A percentile compares a stretch with the other conserved stretches of the same genome.
Evolutionary conservation across 2,329 filamentous ascomycete genomes (phyloP).

Genomic region (Fusarium sp.): DNA sequence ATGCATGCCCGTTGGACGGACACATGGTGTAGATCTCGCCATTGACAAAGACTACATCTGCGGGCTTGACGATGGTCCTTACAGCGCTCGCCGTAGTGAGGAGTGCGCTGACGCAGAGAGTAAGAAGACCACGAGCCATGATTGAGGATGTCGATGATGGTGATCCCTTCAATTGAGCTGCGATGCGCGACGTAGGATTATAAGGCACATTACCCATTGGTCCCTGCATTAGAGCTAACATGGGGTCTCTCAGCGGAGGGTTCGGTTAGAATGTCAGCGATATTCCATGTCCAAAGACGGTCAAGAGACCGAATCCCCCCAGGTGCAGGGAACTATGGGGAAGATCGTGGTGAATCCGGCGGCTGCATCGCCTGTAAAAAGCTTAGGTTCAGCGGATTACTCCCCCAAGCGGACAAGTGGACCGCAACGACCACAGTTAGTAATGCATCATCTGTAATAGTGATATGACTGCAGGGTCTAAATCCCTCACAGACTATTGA

Average conservation of each 20-base stretch:
- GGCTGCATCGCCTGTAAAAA: constrained; percentile 13
- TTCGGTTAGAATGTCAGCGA: background rate
- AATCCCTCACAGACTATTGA: background rate
- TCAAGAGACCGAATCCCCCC: background rate
- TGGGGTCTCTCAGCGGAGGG: background rate
- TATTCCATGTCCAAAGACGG: background rate
- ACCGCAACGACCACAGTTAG: background rate
- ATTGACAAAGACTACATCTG: constrained; percentile 47
- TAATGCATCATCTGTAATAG: background rate
- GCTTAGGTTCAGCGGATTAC: background rate
- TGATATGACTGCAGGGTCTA: background rate
- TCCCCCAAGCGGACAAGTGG: constrained; percentile 5
- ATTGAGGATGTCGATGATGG: constrained; percentile 2
- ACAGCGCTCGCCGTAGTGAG: constrained; percentile 15
- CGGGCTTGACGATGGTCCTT: constrained; percentile 12
- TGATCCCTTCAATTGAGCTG: background rate
- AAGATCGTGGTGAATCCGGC: background rate
- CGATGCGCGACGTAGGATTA: background rate
- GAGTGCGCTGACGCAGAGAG: constrained; percentile 31
- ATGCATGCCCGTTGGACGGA: constrained; percentile 16
- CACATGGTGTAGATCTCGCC: constrained; percentile 46
- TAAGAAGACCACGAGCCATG: constrained; percentile 36
- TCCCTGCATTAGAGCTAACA: background rate
- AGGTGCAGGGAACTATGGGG: background rate
- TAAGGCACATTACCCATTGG: background rate